These are phyloP conservation scores for Trypanosoma caninum DNA, from an alignment of 208 protist genomes.

Conservation along the genomic window DNA sequence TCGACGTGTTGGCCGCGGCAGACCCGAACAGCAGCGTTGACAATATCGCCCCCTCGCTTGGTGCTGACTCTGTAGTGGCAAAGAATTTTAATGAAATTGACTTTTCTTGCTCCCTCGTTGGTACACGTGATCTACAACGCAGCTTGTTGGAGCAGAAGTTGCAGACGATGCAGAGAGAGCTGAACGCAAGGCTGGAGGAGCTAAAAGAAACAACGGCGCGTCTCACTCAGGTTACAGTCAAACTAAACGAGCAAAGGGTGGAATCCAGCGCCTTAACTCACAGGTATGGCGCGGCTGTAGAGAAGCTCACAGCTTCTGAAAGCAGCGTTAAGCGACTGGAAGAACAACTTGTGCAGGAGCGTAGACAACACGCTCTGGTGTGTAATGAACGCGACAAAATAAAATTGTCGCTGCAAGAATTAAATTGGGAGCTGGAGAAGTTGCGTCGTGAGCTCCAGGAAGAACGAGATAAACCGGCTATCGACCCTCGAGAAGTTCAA, in stretches of 20 bases:
- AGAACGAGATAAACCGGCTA: constrained; percentile 33
- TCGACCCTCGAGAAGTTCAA: constrained; percentile 62
- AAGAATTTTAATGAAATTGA: background rate
- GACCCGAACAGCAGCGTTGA: background rate
- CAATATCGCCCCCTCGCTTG: too few relatives aligned
- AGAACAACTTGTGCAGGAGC: constrained; percentile 62
- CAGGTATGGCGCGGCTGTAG: constrained; percentile 47
- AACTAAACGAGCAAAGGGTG: constrained; percentile 61
- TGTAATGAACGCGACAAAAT: constrained; percentile 47
- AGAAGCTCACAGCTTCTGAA: constrained; percentile 62
- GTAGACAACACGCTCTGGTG: constrained; percentile 19
- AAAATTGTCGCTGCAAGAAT: constrained; percentile 30
- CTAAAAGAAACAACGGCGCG: constrained; percentile 37
- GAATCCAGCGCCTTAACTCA: constrained; percentile 60
- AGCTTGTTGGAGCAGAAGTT: constrained; percentile 61
- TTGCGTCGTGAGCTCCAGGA: constrained; percentile 44
- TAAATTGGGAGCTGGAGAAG: constrained; percentile 31
- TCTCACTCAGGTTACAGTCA: constrained; percentile 30
- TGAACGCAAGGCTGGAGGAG: constrained; percentile 42
- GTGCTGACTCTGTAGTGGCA: too few relatives aligned
- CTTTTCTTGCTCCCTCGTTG: constrained; percentile 1
- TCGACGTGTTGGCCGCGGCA: too few relatives aligned
- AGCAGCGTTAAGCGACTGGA: constrained; percentile 41
- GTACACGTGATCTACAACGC: constrained; percentile 50
- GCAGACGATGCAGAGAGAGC: constrained; percentile 47